Percentiles rank a stretch among this genome's conserved stretches.
Conservation (phyloP, 2,329 filamentous ascomycete species). For the Orbilia blumenaviensis region DNA sequence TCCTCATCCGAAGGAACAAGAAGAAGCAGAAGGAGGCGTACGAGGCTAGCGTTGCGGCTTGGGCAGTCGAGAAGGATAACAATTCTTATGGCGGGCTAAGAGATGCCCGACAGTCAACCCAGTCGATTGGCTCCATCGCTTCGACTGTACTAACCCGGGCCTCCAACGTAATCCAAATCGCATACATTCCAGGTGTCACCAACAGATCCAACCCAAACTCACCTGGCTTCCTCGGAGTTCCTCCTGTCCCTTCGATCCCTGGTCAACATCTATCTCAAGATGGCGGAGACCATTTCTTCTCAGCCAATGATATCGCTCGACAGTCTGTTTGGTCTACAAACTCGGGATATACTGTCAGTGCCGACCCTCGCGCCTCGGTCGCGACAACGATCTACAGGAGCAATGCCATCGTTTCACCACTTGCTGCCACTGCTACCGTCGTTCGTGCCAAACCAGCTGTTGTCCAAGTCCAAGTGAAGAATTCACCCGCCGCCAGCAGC, state of each 20-base stretch:
- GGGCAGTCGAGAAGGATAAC: slow-evolving; percentile 68
- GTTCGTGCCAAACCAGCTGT: slow-evolving; percentile 89
- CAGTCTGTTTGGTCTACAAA: slow-evolving; percentile 57
- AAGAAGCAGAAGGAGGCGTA: slow-evolving; percentile 71
- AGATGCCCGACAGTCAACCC: slow-evolving; percentile 70
- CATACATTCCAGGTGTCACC: slow-evolving; percentile 96
- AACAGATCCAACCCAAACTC: slow-evolving; percentile 88
- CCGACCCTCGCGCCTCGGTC: slow-evolving; percentile 72
- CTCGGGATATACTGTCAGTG: slow-evolving; percentile 60
- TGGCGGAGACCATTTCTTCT: slow-evolving; percentile 57
- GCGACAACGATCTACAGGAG: slow-evolving; percentile 94
- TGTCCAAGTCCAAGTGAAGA: slow-evolving; percentile 90
- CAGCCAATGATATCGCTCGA: slow-evolving; percentile 57
- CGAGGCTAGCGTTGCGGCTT: slow-evolving; percentile 66
- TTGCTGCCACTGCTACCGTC: slow-evolving; percentile 79
- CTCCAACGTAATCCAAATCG: slow-evolving; percentile 99
- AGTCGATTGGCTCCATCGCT: slow-evolving; percentile 89
- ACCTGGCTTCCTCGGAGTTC: slow-evolving; percentile 75
- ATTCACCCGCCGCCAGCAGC: slow-evolving; percentile 65
- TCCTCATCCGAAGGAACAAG: slow-evolving; percentile 85
- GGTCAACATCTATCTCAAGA: slow-evolving; percentile 58
- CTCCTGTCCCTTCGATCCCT: slow-evolving; percentile 93
- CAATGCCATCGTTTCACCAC: slow-evolving; percentile 80
- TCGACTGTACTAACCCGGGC: slow-evolving; percentile 94
- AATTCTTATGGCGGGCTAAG: slow-evolving; percentile 61